Evolutionary conservation across 2,329 filamentous ascomycete genomes (phyloP).

Genomic region (Colletotrichum sp.): DNA sequence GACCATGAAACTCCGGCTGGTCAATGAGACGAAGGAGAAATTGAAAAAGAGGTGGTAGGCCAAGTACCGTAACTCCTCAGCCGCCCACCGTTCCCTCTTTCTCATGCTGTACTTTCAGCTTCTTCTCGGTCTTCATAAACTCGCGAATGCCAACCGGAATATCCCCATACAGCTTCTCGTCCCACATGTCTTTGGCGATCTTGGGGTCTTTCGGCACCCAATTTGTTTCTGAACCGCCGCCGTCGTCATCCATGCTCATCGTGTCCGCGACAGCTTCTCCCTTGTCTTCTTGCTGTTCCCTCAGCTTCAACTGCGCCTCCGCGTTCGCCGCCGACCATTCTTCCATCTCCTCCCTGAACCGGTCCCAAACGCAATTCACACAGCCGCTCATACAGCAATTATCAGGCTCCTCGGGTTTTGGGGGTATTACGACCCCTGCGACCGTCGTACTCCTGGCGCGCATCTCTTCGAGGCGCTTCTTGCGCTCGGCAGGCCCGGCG

Average conservation of each 20-base stretch:
- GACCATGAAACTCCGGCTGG: neutral
- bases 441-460: slow-evolving; percentile 66
- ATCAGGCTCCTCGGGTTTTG: slow-evolving; percentile 86
- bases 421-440: slow-evolving; percentile 83
- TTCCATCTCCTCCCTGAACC: slow-evolving; percentile 89
- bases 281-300: slow-evolving; percentile 28
- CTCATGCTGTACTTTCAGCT: slow-evolving; percentile 76
- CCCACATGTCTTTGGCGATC: slow-evolving; percentile 58
- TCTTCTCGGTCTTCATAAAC: slow-evolving; percentile 98
- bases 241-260: slow-evolving; percentile 79
- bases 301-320: slow-evolving; percentile 64
- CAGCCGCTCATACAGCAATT: slow-evolving; percentile 99
- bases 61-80: slow-evolving; percentile 28
- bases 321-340: slow-evolving; percentile 75
- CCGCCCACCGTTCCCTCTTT: slow-evolving; percentile 56
- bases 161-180: slow-evolving; percentile 74
- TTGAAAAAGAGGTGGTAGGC: neutral
- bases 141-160: slow-evolving; percentile 93
- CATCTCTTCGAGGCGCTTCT: slow-evolving; percentile 62
- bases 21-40: neutral
- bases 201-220: slow-evolving; percentile 56
- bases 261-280: slow-evolving; percentile 34
- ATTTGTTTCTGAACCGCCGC: slow-evolving; percentile 74
- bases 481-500: slow-evolving; percentile 73
- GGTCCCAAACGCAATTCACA: slow-evolving; percentile 96